Percentiles rank a stretch among this genome's conserved stretches.
Conservation (phyloP, 73 alveolate species). For the Blepharisma stoltei region DNA sequence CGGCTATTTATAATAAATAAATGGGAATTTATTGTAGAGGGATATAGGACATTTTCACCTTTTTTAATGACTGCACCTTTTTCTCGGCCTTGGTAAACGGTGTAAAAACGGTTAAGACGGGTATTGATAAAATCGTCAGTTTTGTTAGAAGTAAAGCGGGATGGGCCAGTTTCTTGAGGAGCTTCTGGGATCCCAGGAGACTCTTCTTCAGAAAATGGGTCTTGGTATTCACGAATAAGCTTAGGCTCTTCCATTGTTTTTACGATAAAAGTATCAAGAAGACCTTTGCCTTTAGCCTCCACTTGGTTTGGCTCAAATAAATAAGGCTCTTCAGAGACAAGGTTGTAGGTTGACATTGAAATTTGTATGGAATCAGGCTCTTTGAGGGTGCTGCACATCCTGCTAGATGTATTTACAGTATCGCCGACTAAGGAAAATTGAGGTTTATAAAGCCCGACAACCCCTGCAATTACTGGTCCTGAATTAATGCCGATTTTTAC, state of each 20-base stretch:
- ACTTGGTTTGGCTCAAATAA: not conserved
- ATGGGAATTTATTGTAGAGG: too few relatives aligned
- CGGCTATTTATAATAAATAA: too few relatives aligned
- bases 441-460: slow-evolving; percentile 96
- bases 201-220: too few relatives aligned
- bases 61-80: too few relatives aligned
- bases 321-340: not conserved
- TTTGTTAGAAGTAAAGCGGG: too few relatives aligned
- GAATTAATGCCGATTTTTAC: slow-evolving; percentile 95
- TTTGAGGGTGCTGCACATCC: slow-evolving; percentile 87
- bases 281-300: slow-evolving; percentile 31
- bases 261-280: not conserved
- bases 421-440: slow-evolving; percentile 97
- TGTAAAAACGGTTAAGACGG: too few relatives aligned
- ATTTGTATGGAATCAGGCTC: not conserved
- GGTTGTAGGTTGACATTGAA: not conserved
- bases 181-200: not conserved
- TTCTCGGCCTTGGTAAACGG: too few relatives aligned
- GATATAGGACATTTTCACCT: too few relatives aligned
- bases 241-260: slow-evolving; percentile 31
- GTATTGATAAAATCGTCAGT: too few relatives aligned
- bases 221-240: too few relatives aligned
- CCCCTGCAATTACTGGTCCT: slow-evolving; percentile 97
- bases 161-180: too few relatives aligned
- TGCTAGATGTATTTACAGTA: slow-evolving; percentile 95